Evolutionary conservation across 768 basidiomycete genomes (phyloP), one percentile per base, ranked within the genome.

Genomic region (Austroboletus festivus): DNA sequence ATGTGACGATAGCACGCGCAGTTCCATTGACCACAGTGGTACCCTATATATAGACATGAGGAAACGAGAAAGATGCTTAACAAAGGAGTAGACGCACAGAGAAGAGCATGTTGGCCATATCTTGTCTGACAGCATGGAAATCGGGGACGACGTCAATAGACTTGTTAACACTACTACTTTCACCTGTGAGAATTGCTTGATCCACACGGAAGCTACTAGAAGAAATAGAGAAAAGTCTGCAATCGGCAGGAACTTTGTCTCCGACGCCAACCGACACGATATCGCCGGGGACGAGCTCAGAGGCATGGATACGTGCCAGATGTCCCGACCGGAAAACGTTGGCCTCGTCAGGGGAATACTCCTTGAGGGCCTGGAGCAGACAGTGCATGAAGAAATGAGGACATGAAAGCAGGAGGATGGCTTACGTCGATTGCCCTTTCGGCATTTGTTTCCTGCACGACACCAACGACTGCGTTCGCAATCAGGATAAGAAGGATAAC

Each of bases 101-200:
- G 70, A 98, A 98, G 11, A 98, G 73, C 71, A 96, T 96, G 69
- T 97, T 98, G 48, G 79, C 84, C 94, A 95, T 95, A 60, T 99
- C 95, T 69, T 98, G 95, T 70, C 95, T 96, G 50, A 98, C 95
- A 7, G 94, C 95, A 55, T 74, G 79, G 30, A 59, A 41, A 60
- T 97, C 95, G 10, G 72, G 56, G 39, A 99, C 85, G 24, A 76
- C 70, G 9, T 80, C 81, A 6, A 79, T 63, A 18, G 73, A 80
- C 72, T 99, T 99, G 73, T 82, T 81, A 35, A 97, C 94, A 55
- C 89, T 92, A 50, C 76, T 76, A 57, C 88, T 91, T 71, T 99
- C 95, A 21, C 95, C 95, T 2, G 95, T 99, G 44, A 99, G 78
- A 61, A 98, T 89, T 26, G 95, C 94, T 69, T 99, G 95, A 68